These are phyloP conservation scores for Delonix regia DNA, from an alignment of 306 rosid species.

Conservation along the genomic window DNA sequence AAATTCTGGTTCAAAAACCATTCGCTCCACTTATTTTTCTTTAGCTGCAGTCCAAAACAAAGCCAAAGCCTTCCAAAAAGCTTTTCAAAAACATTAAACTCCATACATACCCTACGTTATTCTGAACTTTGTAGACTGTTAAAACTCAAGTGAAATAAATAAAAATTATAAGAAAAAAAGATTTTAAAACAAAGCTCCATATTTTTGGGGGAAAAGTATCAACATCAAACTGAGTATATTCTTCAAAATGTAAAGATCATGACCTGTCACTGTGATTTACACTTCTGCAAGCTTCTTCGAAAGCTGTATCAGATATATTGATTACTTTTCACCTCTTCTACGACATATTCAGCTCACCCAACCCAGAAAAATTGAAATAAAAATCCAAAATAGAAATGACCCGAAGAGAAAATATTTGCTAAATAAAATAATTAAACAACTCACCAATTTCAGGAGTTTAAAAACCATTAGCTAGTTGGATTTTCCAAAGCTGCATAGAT, in stretches of 20 bases:
- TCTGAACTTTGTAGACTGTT: constrained; percentile 35
- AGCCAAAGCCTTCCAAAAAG: too few relatives aligned
- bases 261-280: too few relatives aligned
- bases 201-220: constrained; percentile 15
- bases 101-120: constrained; percentile 38
- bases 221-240: constrained; percentile 41
- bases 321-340: too few relatives aligned
- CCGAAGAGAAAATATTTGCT: constrained; percentile 20
- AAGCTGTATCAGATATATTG: constrained; percentile 27
- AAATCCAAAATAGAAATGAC: not conserved
- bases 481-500: constrained; percentile 62
- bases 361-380: constrained; percentile 31
- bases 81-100: constrained; percentile 34
- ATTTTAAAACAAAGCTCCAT: not conserved
- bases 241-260: constrained; percentile 49
- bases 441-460: constrained; percentile 44
- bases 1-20: too few relatives aligned
- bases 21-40: too few relatives aligned
- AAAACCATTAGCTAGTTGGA: constrained; percentile 47
- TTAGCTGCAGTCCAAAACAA: too few relatives aligned
- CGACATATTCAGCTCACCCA: not conserved
- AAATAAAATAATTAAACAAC: constrained; percentile 48
- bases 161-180: constrained; percentile 1
- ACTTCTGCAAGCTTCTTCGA: constrained; percentile 45
- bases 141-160: constrained; percentile 27